Evolutionary conservation across 495 filamentous ascomycete genomes (phyloP).

Genomic region (Rostrohypoxylon terebratum): DNA sequence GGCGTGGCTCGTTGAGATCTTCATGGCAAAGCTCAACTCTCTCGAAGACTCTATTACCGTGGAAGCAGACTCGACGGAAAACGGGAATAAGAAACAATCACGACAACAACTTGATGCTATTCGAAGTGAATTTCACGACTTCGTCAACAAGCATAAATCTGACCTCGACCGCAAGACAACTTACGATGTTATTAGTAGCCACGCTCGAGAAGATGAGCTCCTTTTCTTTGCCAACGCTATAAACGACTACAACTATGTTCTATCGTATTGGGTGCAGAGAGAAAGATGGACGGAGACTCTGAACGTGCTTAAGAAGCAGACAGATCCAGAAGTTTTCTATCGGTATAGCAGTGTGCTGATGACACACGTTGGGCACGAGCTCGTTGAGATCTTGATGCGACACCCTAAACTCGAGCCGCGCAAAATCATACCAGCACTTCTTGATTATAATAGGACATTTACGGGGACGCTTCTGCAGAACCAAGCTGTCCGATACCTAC

Average conservation of each 20-base stretch:
- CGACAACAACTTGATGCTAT: constrained; percentile 76
- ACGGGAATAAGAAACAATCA: constrained; percentile 74
- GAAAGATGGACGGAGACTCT: constrained; percentile 94
- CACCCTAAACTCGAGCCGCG: constrained; percentile 88
- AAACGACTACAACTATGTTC: constrained; percentile 92
- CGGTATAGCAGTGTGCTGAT: constrained; percentile 96
- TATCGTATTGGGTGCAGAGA: constrained; percentile 96
- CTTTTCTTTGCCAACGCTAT: constrained; percentile 88
- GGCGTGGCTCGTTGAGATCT: constrained; percentile 93
- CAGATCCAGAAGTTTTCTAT: constrained; percentile 92
- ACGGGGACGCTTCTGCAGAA: constrained; percentile 75
- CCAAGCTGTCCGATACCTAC: constrained; percentile 93
- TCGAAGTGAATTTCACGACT: constrained; percentile 85
- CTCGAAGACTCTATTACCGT: constrained; percentile 95
- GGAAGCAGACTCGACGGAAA: constrained; percentile 82
- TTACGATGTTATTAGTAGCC: constrained; percentile 95
- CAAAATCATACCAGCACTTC: constrained; percentile 88
- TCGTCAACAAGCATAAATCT: constrained; percentile 81
- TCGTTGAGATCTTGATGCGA: constrained; percentile 94
- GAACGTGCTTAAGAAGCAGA: constrained; percentile 89
- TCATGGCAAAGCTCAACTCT: constrained; percentile 96
- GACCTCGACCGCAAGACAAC: constrained; percentile 92
- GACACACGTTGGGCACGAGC: constrained; percentile 82
- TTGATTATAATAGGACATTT: constrained; percentile 89
- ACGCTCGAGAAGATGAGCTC: constrained; percentile 92